Evolutionary conservation across 2,329 filamentous ascomycete genomes (phyloP), one percentile per base, ranked within the genome.

Genomic region (Aspergillus sp.): DNA sequence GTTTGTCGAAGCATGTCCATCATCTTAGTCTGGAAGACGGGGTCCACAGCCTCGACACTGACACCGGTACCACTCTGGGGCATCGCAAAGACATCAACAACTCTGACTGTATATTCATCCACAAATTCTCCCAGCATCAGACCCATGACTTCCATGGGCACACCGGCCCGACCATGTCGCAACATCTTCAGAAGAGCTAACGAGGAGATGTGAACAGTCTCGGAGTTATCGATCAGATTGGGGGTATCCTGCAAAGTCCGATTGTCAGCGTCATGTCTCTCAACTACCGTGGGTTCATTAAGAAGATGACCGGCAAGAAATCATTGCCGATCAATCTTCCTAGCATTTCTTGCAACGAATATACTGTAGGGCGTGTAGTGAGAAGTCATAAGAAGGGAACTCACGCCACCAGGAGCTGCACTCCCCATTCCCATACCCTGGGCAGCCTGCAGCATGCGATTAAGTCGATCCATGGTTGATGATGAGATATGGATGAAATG

Each of bases 121-220:
- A 99, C 94, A 70, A 99, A 98, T 77, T 98, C 95, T 76, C 95
- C 95, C 71, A 98, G 81, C 95, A 99, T 99, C 75, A 99, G 83
- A 63, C 95, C 95, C 95, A 99, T 99, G 76, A 99, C 95, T 84
- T 99, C 95, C 95, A 99, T 99, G 20, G 95, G 95, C 66, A 99
- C 95, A 82, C 95, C 95, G 46, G 95, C 95, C 67, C 95, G 90
- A 65, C 95, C 95, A 79, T 99, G 95, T 76, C 95, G 89, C 78
- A 99, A 85, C 95, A 99, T 99, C 85, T 99, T 99, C 70, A 99
- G 84, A 55, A 99, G 85, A 55, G 95, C 95, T 62, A 99, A 87
- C 52, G 95, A 99, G 55, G 95, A 99, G 71, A 99, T 99, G 82
- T 99, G 96, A 69, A 99, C 95, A 36, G 95, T 99, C 82, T 99